Percentiles rank a stretch among this genome's conserved stretches.
phyloP scores from a whole-genome alignment of 2,329 filamentous ascomycete species.

The Coniochaeta sp. region DNA sequence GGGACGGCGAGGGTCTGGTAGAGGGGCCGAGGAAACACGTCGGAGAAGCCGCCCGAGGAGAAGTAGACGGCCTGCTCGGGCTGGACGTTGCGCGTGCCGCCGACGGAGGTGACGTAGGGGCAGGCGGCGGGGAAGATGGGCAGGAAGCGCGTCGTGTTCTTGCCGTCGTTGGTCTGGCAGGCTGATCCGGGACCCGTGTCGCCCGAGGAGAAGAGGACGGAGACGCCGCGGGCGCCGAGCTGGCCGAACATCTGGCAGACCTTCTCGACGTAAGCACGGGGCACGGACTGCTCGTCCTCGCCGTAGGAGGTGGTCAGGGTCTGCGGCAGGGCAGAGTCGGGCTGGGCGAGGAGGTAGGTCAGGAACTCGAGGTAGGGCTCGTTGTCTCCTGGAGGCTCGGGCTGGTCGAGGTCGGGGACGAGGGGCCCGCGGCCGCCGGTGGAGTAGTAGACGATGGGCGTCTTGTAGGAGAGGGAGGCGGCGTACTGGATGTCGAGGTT shows the following conservation, averaged over 20 bases:
- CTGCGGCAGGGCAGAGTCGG: slow-evolving; percentile 44
- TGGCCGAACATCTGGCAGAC: slow-evolving; percentile 55
- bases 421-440: slow-evolving; percentile 54
- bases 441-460: slow-evolving; percentile 50
- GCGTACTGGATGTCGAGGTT: slow-evolving; percentile 60
- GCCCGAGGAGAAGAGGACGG: slow-evolving; percentile 57
- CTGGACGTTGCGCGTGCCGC: slow-evolving; percentile 41
- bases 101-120: slow-evolving; percentile 57
- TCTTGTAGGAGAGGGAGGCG: slow-evolving; percentile 44
- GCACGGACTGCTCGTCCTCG: slow-evolving; percentile 58
- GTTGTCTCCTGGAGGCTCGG: slow-evolving; percentile 48
- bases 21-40: slow-evolving; percentile 33
- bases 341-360: slow-evolving; percentile 48
- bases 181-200: slow-evolving; percentile 35
- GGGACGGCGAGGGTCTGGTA: slow-evolving; percentile 39
- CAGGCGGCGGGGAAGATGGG: slow-evolving; percentile 33
- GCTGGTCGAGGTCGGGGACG: slow-evolving; percentile 40
- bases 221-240: slow-evolving; percentile 60
- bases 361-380: slow-evolving; percentile 45
- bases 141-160: slow-evolving; percentile 33
- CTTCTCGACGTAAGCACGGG: slow-evolving; percentile 45
- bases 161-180: slow-evolving; percentile 18
- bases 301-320: slow-evolving; percentile 60
- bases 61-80: slow-evolving; percentile 49
- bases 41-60: slow-evolving; percentile 45